Evolutionary conservation across 2,329 filamentous ascomycete genomes (phyloP), one percentile per base, ranked within the genome.

Genomic region (Pestalotiopsis sp.): DNA sequence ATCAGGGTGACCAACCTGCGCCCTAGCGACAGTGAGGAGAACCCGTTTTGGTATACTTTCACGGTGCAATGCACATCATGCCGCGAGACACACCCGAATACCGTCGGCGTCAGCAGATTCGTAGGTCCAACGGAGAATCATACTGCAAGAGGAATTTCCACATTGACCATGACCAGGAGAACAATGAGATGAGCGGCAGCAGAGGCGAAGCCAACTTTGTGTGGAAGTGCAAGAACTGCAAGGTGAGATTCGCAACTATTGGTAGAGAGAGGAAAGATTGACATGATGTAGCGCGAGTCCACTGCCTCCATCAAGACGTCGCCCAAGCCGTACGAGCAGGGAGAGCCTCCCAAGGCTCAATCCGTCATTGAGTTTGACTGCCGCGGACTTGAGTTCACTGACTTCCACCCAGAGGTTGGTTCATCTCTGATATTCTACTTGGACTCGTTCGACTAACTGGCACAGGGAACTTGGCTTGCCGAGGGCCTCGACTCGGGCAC

Each of bases 181-280:
- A 86, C 76, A 95, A 97, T 78, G 94, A 98, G 72, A 90, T 98
- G 80, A 96, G 94, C 72, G 95, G 95, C 45, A 98, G 95, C 80
- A 89, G 94, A 76, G 96, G 96, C 72, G 95, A 98, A 81, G 96
- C 96, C 70, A 98, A 98, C 81, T 99, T 99, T 81, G 96, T 99
- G n/a, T 99, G 96, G 95, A 95, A 91, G 81, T 99, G 96, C 87
- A 97, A 97, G 82, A 95, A 96, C 79, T 99, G 96, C 90, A 97
- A 96, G 89, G 94, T 96, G 74, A 38, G 82, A 23, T 4, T 63
- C 20, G 39, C 67, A 63, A 74, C 14, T 2, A 14, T 7, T 17
- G n/a, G 41, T 45, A 27, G 25, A 27, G 49, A 45, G 57, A 5
- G 3, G n/a, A 63, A 9, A 38, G 38, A 9, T 36, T 58, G 11